phyloP scores from a whole-genome alignment of 441 rosid genomes.

The Brassica hybrid region DNA sequence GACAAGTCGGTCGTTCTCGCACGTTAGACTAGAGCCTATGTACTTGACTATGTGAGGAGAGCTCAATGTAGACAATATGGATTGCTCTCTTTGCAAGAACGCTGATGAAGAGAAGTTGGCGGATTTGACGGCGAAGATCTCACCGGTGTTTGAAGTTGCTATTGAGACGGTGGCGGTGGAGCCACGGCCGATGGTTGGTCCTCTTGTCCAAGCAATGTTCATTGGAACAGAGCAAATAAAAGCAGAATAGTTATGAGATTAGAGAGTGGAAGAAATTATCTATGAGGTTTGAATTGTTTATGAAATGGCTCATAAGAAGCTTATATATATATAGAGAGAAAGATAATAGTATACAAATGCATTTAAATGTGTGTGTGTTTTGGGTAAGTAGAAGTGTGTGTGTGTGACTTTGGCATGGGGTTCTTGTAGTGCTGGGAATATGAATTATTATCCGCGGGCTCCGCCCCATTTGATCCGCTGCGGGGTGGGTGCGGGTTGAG shows the following conservation, averaged over 20 bases:
- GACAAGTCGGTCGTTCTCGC: slow-evolving; percentile 37
- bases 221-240: slow-evolving; percentile 44
- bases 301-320: slow-evolving; percentile 9
- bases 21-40: slow-evolving; percentile 53
- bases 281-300: slow-evolving; percentile 11
- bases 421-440: not conserved
- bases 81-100: slow-evolving; percentile 58
- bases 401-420: slow-evolving; percentile 26
- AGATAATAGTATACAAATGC: not conserved
- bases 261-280: not conserved
- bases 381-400: slow-evolving; percentile 29
- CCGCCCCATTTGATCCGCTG: too few species aligned
- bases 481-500: too few species aligned
- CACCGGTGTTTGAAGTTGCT: slow-evolving; percentile 59
- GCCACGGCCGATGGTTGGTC: slow-evolving; percentile 75
- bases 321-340: not conserved
- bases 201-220: slow-evolving; percentile 63
- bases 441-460: too few species aligned
- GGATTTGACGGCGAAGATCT: slow-evolving; percentile 67
- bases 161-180: slow-evolving; percentile 76
- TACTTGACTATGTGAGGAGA: slow-evolving; percentile 61
- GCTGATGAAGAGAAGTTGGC: slow-evolving; percentile 53
- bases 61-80: slow-evolving; percentile 55
- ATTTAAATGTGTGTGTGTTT: slow-evolving; percentile 8
- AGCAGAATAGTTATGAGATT: not conserved